A percentile compares a stretch with the other conserved stretches of the same genome.
Conservation (phyloP, 352 stramenopile species). For the Phytopythium mirpurense region DNA sequence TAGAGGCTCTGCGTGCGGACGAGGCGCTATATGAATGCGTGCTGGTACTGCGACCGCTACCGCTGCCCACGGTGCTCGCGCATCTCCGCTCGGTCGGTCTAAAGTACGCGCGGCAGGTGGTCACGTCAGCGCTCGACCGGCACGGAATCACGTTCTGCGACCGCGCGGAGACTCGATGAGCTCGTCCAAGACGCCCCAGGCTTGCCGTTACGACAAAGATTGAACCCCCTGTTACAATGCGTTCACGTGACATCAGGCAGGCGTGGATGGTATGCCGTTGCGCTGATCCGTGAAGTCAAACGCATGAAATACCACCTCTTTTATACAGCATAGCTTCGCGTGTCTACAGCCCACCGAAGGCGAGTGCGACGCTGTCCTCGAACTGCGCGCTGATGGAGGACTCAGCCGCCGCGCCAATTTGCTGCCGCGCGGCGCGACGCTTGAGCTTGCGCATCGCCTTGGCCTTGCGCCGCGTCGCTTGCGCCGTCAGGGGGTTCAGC, state of each 20-base stretch:
- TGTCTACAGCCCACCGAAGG: slow-evolving; percentile 19
- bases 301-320: no score
- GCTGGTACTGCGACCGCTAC: slow-evolving; percentile 11
- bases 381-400: slow-evolving; percentile 57
- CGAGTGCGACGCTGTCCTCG: slow-evolving; percentile 34
- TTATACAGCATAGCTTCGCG: no score
- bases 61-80: slow-evolving; percentile 7
- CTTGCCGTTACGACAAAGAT: no score
- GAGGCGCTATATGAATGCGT: background rate
- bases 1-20: background rate
- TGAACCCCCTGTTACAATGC: no score
- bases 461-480: slow-evolving; percentile 43
- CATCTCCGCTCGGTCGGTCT: slow-evolving; percentile 18
- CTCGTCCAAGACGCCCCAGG: background rate
- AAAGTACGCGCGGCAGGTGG: background rate
- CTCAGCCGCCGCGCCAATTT: slow-evolving; percentile 48
- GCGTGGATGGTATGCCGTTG: no score
- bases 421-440: slow-evolving; percentile 48
- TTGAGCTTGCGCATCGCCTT: slow-evolving; percentile 81
- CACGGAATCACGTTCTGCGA: background rate
- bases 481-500: slow-evolving; percentile 51
- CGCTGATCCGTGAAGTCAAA: no score
- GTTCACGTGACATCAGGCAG: no score
- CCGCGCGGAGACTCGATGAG: background rate
- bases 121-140: background rate